Percentiles rank a stretch among this genome's conserved stretches.
These are phyloP conservation scores for Thalassiosira hispida DNA, from an alignment of 352 stramenopile species.

Conservation along the genomic window DNA sequence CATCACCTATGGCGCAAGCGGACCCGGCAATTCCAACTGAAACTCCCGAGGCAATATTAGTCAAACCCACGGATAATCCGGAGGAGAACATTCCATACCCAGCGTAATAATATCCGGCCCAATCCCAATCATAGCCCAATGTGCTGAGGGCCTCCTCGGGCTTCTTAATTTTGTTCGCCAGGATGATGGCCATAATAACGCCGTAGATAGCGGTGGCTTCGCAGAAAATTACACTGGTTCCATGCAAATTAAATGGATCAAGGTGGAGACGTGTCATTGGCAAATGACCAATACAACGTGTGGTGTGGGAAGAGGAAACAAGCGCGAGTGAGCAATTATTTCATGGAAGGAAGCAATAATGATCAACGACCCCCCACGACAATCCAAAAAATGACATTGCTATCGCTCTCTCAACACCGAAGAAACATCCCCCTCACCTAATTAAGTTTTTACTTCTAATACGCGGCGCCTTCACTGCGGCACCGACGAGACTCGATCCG, in stretches of 20 bases:
- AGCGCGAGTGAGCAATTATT: constrained; percentile 38
- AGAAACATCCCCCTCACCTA: constrained; percentile 80
- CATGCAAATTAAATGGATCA: neutral
- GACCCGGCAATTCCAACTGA: constrained; percentile 98
- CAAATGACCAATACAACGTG: neutral
- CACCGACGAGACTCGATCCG: constrained; percentile 95
- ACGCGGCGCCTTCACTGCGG: constrained; percentile 96
- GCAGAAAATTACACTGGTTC: constrained; percentile 98
- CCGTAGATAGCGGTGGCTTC: constrained; percentile 99
- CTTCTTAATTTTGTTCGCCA: constrained; percentile 94
- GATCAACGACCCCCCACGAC: neutral
- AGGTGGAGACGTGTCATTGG: constrained; percentile 7
- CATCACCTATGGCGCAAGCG: constrained; percentile 97
- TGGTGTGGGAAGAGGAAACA: neutral
- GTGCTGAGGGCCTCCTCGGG: constrained; percentile 63
- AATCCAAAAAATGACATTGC: too few relatives aligned
- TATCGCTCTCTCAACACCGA: too few relatives aligned
- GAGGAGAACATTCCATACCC: constrained; percentile 98
- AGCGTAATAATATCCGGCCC: constrained; percentile 90
- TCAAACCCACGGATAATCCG: constrained; percentile 96
- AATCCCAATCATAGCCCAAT: constrained; percentile 81
- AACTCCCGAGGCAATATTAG: constrained; percentile 96
- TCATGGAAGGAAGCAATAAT: constrained; percentile 35
- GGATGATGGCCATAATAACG: constrained; percentile 99
- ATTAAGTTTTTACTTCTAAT: constrained; percentile 99